Conservation (phyloP, 2,329 filamentous ascomycete species). For the Talaromyces sp. region DNA sequence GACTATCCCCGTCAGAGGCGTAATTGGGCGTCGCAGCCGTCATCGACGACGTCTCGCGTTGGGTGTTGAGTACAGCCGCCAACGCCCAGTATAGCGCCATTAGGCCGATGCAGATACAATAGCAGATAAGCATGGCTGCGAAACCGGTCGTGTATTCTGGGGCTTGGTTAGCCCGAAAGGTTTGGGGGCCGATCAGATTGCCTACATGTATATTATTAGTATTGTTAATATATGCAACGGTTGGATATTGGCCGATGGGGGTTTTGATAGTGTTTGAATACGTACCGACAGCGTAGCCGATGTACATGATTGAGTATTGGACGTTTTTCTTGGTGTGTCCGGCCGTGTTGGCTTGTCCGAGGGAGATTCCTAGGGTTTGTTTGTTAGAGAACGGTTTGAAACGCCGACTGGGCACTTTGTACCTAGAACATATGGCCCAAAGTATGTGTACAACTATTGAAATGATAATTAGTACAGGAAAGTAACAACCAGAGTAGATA, state of each 20-base stretch:
- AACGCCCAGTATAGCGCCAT: slow-evolving; percentile 28
- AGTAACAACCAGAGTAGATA: not conserved
- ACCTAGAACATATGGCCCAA: slow-evolving; percentile 26
- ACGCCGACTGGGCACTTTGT: not conserved
- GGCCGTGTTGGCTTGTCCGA: slow-evolving; percentile 29
- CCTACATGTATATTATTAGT: slow-evolving; percentile 11
- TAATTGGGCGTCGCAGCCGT: slow-evolving; percentile 3
- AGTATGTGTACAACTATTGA: slow-evolving; percentile 34
- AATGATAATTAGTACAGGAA: not conserved
- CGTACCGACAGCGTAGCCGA: slow-evolving; percentile 35
- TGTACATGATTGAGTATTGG: slow-evolving; percentile 33
- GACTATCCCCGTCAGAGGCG: not conserved
- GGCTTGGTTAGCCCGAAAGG: slow-evolving; percentile 35
- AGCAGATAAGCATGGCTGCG: slow-evolving; percentile 31
- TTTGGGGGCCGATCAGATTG: slow-evolving; percentile 41
- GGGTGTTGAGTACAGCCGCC: slow-evolving; percentile 16
- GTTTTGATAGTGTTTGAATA: not conserved
- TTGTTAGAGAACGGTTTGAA: not conserved
- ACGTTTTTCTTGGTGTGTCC: slow-evolving; percentile 39
- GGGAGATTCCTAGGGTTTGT: slow-evolving; percentile 16
- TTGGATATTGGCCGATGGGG: not conserved
- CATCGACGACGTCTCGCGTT: slow-evolving; percentile 1
- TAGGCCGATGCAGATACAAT: slow-evolving; percentile 28
- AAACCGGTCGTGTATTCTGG: slow-evolving; percentile 35
- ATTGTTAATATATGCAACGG: not conserved